A percentile compares a stretch with the other conserved stretches of the same genome.
These are phyloP conservation scores for Microascus cirrosus DNA, from an alignment of 2,329 filamentous ascomycete genomes.

Conservation along the genomic window DNA sequence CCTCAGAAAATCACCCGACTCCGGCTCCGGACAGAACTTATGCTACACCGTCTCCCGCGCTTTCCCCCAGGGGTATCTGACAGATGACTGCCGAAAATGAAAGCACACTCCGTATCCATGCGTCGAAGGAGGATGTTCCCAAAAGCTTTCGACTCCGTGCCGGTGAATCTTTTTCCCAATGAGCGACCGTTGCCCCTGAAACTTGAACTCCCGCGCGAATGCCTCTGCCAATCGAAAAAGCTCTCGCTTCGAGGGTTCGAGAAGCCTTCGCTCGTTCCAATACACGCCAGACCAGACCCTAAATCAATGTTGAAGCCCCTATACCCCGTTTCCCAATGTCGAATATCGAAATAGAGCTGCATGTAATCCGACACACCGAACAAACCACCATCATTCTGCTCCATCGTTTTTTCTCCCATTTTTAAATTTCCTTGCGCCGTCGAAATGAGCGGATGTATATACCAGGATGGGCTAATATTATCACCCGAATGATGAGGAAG, in stretches of 20 bases:
- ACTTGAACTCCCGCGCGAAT: conserved; percentile 9
- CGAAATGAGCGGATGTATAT: conserved; percentile 1
- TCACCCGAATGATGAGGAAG: neutral
- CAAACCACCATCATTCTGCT: neutral
- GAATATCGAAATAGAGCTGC: neutral
- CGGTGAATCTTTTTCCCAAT: neutral
- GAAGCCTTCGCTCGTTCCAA: neutral
- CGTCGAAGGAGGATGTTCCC: neutral
- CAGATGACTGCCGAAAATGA: conserved; percentile 1
- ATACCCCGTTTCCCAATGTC: neutral
- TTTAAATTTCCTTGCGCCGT: conserved; percentile 3
- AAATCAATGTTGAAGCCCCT: neutral
- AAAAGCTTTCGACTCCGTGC: neutral
- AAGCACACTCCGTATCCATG: conserved; percentile 4
- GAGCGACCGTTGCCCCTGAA: conserved; percentile 2
- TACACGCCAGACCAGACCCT: neutral
- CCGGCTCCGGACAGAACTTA: neutral
- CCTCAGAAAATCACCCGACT: neutral
- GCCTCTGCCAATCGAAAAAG: conserved; percentile 3
- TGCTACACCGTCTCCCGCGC: neutral
- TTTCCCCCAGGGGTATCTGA: neutral
- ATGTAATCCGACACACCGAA: neutral
- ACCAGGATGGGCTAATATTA: neutral
- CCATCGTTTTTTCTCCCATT: neutral
- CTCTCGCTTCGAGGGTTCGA: neutral